These are phyloP conservation scores for Phalaenopsis aphrodite DNA, from an alignment of 106 monocot species.

Conservation along the genomic window DNA sequence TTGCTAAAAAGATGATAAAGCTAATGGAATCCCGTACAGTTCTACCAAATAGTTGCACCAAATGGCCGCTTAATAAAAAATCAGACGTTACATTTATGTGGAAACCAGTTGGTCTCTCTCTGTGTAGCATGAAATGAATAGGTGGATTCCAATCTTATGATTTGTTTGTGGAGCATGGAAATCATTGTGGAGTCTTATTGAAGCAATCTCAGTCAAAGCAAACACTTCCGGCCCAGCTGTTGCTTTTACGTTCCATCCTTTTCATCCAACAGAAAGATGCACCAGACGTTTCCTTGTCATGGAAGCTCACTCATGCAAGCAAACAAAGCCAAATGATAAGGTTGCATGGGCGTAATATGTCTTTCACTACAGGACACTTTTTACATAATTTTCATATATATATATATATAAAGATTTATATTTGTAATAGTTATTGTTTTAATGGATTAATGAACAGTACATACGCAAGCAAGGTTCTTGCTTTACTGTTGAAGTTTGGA, in stretches of 20 bases:
- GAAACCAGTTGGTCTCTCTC: neutral
- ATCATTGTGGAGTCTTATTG: conserved; percentile 4
- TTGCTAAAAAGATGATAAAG: too few relatives aligned
- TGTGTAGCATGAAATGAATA: neutral
- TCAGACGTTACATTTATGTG: neutral
- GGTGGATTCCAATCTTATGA: neutral
- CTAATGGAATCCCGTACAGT: too few relatives aligned
- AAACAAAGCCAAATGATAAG: neutral
- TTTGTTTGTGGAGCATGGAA: conserved; percentile 1
- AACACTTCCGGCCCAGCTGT: neutral
- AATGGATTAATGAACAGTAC: neutral
- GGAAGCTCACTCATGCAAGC: neutral
- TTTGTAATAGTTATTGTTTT: neutral
- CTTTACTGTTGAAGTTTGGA: too few relatives aligned
- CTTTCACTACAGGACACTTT: neutral
- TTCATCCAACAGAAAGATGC: neutral
- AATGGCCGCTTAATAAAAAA: neutral
- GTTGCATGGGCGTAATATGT: neutral
- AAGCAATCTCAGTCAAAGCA: neutral
- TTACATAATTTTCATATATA: neutral
- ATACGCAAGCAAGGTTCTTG: too few relatives aligned
- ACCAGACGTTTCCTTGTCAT: neutral
- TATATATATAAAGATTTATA: neutral
- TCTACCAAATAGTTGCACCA: too few relatives aligned
- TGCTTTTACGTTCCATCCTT: conserved; percentile 4